Evolutionary conservation across 495 filamentous ascomycete genomes (phyloP), one percentile per base, ranked within the genome.

Genomic region (Penicillium canescens): DNA sequence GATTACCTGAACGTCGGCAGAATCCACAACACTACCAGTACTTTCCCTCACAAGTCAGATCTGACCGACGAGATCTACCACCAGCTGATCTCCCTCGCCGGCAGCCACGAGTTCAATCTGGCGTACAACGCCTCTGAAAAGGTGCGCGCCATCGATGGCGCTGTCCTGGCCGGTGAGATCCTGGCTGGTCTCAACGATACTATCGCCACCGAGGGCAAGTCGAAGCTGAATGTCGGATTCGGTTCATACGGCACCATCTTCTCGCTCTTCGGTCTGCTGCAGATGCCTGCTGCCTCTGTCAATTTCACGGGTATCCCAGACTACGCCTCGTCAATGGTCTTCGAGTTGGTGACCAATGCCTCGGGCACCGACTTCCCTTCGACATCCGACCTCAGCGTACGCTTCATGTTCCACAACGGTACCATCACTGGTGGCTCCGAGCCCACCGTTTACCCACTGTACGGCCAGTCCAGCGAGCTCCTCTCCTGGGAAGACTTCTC

Each of bases 351-450:
- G 36, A 81, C 79, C 6, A 68, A 72, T 14, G 64, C 61, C 16
- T 57, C 52, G 26, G 80, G 71, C 9, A 56, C 51, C 1, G 56
- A 57, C 7, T 76, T 80, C 54, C 76, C 76, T 0, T 41, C 61
- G 1, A 34, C 55, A 10, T 54, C 54, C 1, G 62, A 66, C 0
- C 58, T 82, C 31, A 64, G 57, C 14, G 77, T 82, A 23, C 73
- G 79, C 26, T 82, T 82, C 65, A 52, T 75, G 23, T 82, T 80
- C 60, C 76, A 73, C 55, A 82, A 82, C 48, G 79, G 78, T 36
- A 81, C 79, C 6, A 62, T 73, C 40, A 61, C 61, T 6, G 59
- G 63, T n/a, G 48, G 57, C 1, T 48, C 35, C 10, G 52, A 66
- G 18, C 69, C 68, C 7, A 65, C 57, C 9, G 57, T 65, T 2